Evolutionary conservation across 139 green algal genomes (phyloP), one percentile per base, ranked within the genome.

Genomic region (Chlamydomonas schloesseri): DNA sequence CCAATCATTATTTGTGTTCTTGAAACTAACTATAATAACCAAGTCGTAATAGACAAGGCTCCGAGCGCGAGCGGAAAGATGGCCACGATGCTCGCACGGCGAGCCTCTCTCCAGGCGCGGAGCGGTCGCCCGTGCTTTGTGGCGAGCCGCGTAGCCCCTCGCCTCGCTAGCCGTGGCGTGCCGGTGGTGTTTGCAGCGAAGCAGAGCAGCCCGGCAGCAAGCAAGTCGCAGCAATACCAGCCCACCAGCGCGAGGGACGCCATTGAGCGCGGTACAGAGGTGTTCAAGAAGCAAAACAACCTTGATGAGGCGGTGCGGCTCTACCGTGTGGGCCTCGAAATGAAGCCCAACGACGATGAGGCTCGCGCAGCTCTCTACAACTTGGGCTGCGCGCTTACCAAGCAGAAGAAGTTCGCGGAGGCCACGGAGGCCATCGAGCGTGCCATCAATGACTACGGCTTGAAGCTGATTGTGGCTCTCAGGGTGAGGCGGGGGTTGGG

Each of bases 281-380:
- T 69, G 0, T 97, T 97, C 42, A 76, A 91, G 15, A 82, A 93
- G 57, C 28, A 89, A 8, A 82, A 90, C 71, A 69, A 94, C 37
- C 73, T 84, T 2, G 74, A 60, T 88, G 86, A 88, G 10, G 97
- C 96, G 20, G 86, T 98, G 6, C 71, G 79, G 4, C 69, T 96
- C 18, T 99, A 98, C 85, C 80, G 94, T 28, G 34, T 74, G 10
- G 95, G 96, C 0, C 80, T 97, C 87, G 42, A 92, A 6, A 82
- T 98, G 65, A 88, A 91, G 23, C 96, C 97, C 20, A 96, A 78
- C 47, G 86, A 94, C 9, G 95, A 99, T 47, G 97, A 99, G 84
- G 94, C 95, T 4, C 71, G 91, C 15, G 97, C 97, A 31, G 97
- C 97, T 9, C 83, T 96, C 33, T 99, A 99, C 90, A 99, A 99